These are phyloP conservation scores for Fagus sylvatica DNA, from an alignment of 306 rosid species.

Conservation along the genomic window DNA sequence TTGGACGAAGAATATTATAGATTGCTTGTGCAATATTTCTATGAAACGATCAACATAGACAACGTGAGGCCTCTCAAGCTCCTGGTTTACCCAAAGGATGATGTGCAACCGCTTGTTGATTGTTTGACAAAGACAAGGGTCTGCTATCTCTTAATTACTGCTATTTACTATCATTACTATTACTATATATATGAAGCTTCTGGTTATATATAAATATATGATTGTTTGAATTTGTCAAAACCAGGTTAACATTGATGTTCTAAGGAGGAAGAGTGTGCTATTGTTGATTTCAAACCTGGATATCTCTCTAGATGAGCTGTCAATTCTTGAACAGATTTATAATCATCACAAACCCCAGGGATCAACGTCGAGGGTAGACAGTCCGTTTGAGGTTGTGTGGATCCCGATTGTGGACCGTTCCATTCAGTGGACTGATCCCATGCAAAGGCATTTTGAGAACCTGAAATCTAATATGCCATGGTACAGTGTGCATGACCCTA, in stretches of 20 bases:
- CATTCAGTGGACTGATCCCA: slow-evolving; percentile 37
- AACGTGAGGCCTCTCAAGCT: slow-evolving; percentile 66
- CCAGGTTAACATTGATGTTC: slow-evolving; percentile 1
- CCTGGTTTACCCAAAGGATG: slow-evolving; percentile 50
- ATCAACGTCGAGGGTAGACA: slow-evolving; percentile 20
- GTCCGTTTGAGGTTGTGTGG: slow-evolving; percentile 54
- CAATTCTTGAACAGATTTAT: slow-evolving; percentile 58
- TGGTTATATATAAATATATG: no score
- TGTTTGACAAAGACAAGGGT: slow-evolving; percentile 55
- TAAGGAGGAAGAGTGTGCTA: background rate
- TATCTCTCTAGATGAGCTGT: slow-evolving; percentile 6
- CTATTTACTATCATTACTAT: background rate
- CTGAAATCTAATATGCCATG: no score
- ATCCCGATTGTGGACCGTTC: slow-evolving; percentile 54
- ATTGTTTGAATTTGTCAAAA: background rate
- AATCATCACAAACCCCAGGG: slow-evolving; percentile 46
- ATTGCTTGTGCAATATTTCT: slow-evolving; percentile 38
- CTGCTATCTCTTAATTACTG: no score
- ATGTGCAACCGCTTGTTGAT: slow-evolving; percentile 49
- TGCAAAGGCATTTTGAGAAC: slow-evolving; percentile 44
- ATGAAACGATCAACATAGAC: slow-evolving; percentile 43
- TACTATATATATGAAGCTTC: no score
- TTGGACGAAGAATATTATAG: slow-evolving; percentile 48
- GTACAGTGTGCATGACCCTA: slow-evolving; percentile 53
- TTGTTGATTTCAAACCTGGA: background rate